Conservation (phyloP, 176 grass and related monocot genomes). For the Tillandsia fasciculata region DNA sequence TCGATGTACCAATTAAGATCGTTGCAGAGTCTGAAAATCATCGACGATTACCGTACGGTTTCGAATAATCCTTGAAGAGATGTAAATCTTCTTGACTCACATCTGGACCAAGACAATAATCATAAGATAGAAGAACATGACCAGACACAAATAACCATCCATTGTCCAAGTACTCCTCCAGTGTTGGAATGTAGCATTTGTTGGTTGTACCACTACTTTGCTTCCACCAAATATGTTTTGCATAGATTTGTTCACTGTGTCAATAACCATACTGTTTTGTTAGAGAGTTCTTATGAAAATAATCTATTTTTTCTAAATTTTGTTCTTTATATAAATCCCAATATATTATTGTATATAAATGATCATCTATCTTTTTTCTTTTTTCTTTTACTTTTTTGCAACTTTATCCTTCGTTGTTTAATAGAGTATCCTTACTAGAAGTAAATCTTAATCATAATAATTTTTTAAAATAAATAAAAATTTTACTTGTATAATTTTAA, state of each 20-base stretch:
- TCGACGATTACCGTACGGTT: background rate
- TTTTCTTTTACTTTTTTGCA: no score
- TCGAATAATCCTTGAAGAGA: conserved; percentile 4
- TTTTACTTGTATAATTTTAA: no score
- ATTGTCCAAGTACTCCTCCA: conserved; percentile 27
- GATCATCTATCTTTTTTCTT: no score
- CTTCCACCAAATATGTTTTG: conserved; percentile 20
- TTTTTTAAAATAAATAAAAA: no score
- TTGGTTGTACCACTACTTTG: conserved; percentile 22
- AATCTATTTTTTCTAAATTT: no score
- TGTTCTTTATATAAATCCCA: no score
- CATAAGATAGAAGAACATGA: background rate
- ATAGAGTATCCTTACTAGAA: no score
- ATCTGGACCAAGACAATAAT: background rate
- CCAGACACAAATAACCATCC: conserved; percentile 1
- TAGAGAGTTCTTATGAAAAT: background rate
- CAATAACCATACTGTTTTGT: background rate
- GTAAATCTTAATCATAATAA: no score
- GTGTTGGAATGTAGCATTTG: conserved; percentile 6
- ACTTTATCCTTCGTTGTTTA: no score
- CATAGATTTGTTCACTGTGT: conserved; percentile 25
- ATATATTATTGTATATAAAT: no score
- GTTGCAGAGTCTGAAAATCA: no score
- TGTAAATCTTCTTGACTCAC: conserved; percentile 7
- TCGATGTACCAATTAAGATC: no score